phyloP scores from a whole-genome alignment of 179 eudicot species.

The Vitellaria paradoxa region DNA sequence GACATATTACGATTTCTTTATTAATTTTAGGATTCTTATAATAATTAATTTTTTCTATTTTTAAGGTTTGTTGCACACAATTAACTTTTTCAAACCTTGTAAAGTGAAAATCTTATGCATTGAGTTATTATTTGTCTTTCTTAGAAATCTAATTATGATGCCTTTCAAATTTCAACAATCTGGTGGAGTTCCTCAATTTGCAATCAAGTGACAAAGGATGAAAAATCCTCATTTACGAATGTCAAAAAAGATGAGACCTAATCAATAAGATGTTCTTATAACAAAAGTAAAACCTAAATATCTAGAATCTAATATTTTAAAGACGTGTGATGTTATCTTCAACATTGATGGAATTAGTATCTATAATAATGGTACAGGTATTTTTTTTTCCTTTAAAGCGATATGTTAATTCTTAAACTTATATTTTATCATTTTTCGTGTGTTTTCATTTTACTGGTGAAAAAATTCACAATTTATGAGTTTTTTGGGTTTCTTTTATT shows the following conservation, averaged over 20 bases:
- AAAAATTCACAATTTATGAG: background rate
- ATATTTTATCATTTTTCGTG: no score
- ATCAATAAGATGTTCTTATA: background rate
- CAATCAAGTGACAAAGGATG: slow-evolving; percentile 2
- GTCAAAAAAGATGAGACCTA: background rate
- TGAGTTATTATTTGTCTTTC: no score
- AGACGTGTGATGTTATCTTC: background rate
- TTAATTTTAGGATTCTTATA: background rate
- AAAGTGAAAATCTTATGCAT: no score
- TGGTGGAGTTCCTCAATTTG: background rate
- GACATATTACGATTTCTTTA: background rate
- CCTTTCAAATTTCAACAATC: background rate
- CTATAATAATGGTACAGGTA: slow-evolving; percentile 11
- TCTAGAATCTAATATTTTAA: slow-evolving; percentile 6
- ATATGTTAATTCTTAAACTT: no score
- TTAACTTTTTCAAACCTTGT: no score
- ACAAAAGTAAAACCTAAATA: slow-evolving; percentile 9
- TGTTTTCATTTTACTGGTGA: background rate
- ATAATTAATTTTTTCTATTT: no score
- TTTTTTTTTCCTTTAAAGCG: no score
- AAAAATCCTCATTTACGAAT: slow-evolving; percentile 6
- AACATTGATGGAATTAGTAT: slow-evolving; percentile 12
- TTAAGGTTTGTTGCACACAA: background rate
- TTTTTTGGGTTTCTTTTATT: no score
- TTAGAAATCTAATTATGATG: background rate